A percentile compares a stretch with the other conserved stretches of the same genome.
Conservation (phyloP, 2,329 filamentous ascomycete genomes). For the Hypocrella siamensis region DNA sequence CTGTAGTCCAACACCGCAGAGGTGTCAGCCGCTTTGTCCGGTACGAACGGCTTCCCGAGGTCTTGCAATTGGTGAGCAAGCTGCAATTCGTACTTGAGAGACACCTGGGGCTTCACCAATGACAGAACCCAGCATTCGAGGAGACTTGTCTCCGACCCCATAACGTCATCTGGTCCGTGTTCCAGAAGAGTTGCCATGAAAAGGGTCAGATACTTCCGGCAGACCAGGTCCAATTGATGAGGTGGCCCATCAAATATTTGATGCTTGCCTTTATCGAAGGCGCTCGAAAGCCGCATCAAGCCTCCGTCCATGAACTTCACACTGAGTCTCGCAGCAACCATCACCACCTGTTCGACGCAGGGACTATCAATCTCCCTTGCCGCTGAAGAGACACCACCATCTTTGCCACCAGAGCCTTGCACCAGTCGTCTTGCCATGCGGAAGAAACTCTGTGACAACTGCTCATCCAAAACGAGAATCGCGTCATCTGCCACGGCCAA, state of each 20-base stretch:
- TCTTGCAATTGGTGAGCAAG: constrained; percentile 30
- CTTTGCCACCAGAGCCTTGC: constrained; percentile 7
- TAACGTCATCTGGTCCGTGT: constrained; percentile 28
- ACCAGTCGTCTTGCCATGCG: constrained; percentile 27
- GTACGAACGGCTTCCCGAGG: constrained; percentile 26
- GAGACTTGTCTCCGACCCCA: constrained; percentile 26
- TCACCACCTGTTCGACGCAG: constrained; percentile 28
- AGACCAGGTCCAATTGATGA: constrained; percentile 20
- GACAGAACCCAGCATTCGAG: constrained; percentile 37
- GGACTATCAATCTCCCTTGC: constrained; percentile 7
- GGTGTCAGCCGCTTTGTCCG: constrained; percentile 19
- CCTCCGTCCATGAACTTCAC: constrained; percentile 27
- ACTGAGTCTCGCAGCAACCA: constrained; percentile 29
- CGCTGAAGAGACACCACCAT: constrained; percentile 5
- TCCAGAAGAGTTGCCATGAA: constrained; percentile 36
- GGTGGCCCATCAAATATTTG: constrained; percentile 30
- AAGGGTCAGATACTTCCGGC: constrained; percentile 30
- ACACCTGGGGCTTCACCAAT: constrained; percentile 31
- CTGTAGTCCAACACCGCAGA: constrained; percentile 28
- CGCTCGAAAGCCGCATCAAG: constrained; percentile 25
- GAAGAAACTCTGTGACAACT: constrained; percentile 30
- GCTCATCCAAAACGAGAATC: constrained; percentile 28
- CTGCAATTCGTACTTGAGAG: constrained; percentile 30
- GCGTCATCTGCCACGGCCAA: constrained; percentile 30
- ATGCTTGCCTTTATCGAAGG: constrained; percentile 32